phyloP scores from a whole-genome alignment of 768 basidiomycete genomes.

The Candolleomyces efflorescens region DNA sequence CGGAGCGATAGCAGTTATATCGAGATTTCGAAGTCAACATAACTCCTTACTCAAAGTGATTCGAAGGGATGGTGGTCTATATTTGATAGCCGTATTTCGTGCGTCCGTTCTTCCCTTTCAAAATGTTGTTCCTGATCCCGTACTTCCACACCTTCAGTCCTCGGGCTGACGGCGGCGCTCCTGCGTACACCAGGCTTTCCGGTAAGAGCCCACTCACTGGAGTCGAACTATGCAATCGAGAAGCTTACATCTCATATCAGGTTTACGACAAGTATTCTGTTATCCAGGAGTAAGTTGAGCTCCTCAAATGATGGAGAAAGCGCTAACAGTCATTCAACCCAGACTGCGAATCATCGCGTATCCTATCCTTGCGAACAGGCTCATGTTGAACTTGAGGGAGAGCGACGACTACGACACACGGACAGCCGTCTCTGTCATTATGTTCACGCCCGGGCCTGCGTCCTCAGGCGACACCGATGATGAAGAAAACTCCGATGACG shows the following conservation, averaged over 20 bases:
- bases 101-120: background rate
- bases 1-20: background rate
- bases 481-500: no score
- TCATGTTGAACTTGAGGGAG: background rate
- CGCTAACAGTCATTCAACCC: background rate
- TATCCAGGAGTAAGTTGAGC: background rate
- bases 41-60: background rate
- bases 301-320: background rate
- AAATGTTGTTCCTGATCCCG: no score
- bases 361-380: conserved; percentile 1
- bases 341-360: background rate
- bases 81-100: background rate
- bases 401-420: background rate
- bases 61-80: background rate
- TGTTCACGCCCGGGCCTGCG: background rate
- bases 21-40: background rate
- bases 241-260: background rate
- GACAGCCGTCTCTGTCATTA: background rate
- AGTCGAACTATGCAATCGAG: background rate
- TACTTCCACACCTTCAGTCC: background rate
- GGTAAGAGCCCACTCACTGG: no score
- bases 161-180: background rate
- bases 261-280: background rate
- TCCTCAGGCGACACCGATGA: no score
- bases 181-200: background rate